Evolutionary conservation across 306 rosid species (phyloP).

Genomic region (Begonia loranthoides): DNA sequence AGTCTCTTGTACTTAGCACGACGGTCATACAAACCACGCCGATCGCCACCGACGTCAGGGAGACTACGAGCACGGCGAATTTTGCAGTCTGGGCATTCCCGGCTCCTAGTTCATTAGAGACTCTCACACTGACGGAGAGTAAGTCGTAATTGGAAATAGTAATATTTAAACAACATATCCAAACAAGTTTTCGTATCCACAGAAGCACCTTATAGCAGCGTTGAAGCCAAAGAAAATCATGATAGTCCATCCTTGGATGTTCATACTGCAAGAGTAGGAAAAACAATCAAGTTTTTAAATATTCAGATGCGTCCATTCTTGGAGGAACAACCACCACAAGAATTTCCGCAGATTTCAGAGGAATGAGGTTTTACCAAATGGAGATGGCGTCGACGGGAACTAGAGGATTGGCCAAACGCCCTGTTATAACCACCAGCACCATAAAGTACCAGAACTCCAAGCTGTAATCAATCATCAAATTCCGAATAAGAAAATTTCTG

Average conservation of each 20-base stretch:
- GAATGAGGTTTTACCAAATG: conserved; percentile 32
- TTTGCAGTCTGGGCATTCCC: conserved; percentile 44
- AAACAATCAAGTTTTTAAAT: neutral
- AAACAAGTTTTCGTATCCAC: neutral
- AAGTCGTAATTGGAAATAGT: neutral
- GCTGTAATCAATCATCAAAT: conserved; percentile 21
- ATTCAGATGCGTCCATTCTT: neutral
- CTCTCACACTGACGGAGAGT: conserved; percentile 50
- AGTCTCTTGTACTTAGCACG: conserved; percentile 38
- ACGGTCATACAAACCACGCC: conserved; percentile 37
- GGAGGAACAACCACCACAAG: neutral
- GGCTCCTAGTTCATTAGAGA: conserved; percentile 76
- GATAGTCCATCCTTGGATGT: conserved; percentile 55
- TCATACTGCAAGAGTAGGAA: conserved; percentile 37
- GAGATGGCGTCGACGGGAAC: conserved; percentile 67
- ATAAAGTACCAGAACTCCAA: conserved; percentile 87
- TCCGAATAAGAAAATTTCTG: too few relatives aligned
- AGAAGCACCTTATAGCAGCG: conserved; percentile 55
- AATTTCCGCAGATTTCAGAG: neutral
- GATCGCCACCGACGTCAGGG: conserved; percentile 44
- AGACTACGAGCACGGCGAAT: conserved; percentile 54
- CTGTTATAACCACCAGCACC: conserved; percentile 55
- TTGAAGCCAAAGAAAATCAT: conserved; percentile 78
- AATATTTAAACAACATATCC: neutral
- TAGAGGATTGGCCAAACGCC: conserved; percentile 47